Evolutionary conservation across 2,329 filamentous ascomycete species (phyloP).

Genomic region (Aspergillus pseudonomiae): DNA sequence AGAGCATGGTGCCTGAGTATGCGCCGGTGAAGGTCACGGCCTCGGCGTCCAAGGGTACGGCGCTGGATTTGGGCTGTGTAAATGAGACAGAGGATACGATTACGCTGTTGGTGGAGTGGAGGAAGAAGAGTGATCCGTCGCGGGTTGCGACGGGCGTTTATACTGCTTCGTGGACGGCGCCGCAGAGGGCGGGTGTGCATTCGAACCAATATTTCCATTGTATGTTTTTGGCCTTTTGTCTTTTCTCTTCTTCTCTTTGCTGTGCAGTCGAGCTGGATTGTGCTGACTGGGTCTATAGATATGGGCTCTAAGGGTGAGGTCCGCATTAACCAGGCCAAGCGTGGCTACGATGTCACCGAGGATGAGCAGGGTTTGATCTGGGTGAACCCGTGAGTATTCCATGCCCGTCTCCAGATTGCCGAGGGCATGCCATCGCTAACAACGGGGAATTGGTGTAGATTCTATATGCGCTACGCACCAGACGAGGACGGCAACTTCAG

Average conservation of each 20-base stretch:
- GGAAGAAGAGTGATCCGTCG: constrained; percentile 66
- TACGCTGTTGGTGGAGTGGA: constrained; percentile 86
- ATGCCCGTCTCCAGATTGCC: not conserved
- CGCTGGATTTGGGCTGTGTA: constrained; percentile 76
- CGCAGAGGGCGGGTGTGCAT: constrained; percentile 90
- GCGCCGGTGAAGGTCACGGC: constrained; percentile 78
- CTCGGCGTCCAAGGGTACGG: constrained; percentile 77
- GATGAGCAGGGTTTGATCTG: constrained; percentile 73
- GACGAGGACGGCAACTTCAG: constrained; percentile 94
- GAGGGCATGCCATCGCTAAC: not conserved
- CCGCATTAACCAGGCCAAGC: constrained; percentile 87
- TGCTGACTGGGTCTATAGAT: constrained; percentile 44
- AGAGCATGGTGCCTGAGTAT: constrained; percentile 86
- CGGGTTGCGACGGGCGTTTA: constrained; percentile 86
- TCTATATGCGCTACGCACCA: constrained; percentile 93
- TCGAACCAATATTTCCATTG: constrained; percentile 96
- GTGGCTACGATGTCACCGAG: constrained; percentile 92
- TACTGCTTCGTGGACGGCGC: constrained; percentile 92
- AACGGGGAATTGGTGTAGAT: constrained; percentile 45
- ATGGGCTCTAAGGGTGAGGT: constrained; percentile 83
- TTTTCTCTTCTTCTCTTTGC: not conserved
- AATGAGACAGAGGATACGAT: constrained; percentile 90
- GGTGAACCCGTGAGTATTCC: constrained; percentile 73
- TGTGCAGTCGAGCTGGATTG: not conserved
- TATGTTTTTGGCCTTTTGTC: constrained; percentile 25